Evolutionary conservation across 1,284 basidiomycete species (phyloP), one percentile per base, ranked within the genome.

Genomic region (Ceratobasidium sp.): DNA sequence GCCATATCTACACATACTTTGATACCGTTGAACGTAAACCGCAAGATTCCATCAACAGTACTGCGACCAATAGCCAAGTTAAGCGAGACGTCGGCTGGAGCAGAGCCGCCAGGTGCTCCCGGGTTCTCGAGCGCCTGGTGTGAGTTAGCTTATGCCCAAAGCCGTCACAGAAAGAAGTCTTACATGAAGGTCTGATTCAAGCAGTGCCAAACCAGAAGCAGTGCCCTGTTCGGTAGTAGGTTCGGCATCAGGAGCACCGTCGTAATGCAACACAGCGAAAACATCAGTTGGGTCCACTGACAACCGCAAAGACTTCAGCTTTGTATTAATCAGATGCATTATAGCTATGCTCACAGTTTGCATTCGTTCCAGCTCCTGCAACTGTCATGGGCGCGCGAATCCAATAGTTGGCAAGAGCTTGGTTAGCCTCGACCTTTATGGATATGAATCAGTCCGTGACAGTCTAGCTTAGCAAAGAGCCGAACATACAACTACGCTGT

Each of bases 401-500:
- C 67, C 67, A 71, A 52, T 71, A 71, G 43, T 71, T 71, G 18
- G 67, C 67, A 30, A 34, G 43, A 3, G 67, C 2, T 30, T 71
- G 55, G 67, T 71, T 71, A 14, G 67, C 67, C 1, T 32, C 39
- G 14, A 71, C 55, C 67, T 71, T n/a, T 67, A 39, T 4, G 16
- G n/a, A n/a, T n/a, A n/a, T n/a, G 28, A 39, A 48, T 48, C 23
- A 21, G 21, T 28, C 28, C 32, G 55, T 18, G 16, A 5, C 30
- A 41, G n/a, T n/a, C n/a, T 32, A 43, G 36, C 12, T 55, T n/a
- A n/a, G n/a, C n/a, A n/a, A n/a, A n/a, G n/a, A n/a, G n/a, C n/a
- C n/a, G n/a, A 26, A 43, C 67, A 18, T 62, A 98, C 93, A 57
- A 98, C 88, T 61, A 98, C 83, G 0, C 94, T 96, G 82, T 96